Evolutionary conservation across 2,329 filamentous ascomycete species (phyloP).

Genomic region (Aspergillus terreus): DNA sequence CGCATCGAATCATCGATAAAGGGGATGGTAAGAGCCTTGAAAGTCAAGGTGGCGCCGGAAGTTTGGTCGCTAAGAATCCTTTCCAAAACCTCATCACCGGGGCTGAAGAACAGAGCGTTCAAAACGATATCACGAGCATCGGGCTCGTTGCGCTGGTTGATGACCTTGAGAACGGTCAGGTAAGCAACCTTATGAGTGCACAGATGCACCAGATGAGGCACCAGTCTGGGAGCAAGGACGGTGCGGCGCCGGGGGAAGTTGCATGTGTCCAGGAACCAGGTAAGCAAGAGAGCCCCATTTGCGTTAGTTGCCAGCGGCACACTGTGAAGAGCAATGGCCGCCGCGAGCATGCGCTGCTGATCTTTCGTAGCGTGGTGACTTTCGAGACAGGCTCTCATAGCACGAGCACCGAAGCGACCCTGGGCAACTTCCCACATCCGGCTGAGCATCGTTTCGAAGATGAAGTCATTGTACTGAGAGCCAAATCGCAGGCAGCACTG

Average conservation of each 20-base stretch:
- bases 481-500: slow-evolving; percentile 95
- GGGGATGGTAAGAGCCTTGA: slow-evolving; percentile 95
- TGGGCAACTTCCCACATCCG: slow-evolving; percentile 91
- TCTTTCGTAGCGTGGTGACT: slow-evolving; percentile 94
- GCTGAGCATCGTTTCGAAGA: slow-evolving; percentile 95
- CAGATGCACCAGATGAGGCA: slow-evolving; percentile 88
- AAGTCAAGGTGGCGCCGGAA: slow-evolving; percentile 92
- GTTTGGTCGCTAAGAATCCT: slow-evolving; percentile 87
- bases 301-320: slow-evolving; percentile 94
- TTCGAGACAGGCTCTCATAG: slow-evolving; percentile 94
- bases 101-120: slow-evolving; percentile 86
- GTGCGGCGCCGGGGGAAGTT: slow-evolving; percentile 89
- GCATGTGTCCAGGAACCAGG: slow-evolving; percentile 98
- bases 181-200: slow-evolving; percentile 99
- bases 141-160: slow-evolving; percentile 93
- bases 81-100: slow-evolving; percentile 80
- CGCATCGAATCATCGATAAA: slow-evolving; percentile 95
- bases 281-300: slow-evolving; percentile 88
- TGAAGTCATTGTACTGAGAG: slow-evolving; percentile 86
- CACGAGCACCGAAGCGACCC: slow-evolving; percentile 88
- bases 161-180: slow-evolving; percentile 93
- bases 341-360: slow-evolving; percentile 91
- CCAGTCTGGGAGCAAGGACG: slow-evolving; percentile 84
- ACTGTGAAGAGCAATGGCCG: slow-evolving; percentile 92
- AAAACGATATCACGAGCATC: slow-evolving; percentile 89